Base-by-base conservation (phyloP, 148 eudicot species). In the Nepenthes mirabilis region DNA sequence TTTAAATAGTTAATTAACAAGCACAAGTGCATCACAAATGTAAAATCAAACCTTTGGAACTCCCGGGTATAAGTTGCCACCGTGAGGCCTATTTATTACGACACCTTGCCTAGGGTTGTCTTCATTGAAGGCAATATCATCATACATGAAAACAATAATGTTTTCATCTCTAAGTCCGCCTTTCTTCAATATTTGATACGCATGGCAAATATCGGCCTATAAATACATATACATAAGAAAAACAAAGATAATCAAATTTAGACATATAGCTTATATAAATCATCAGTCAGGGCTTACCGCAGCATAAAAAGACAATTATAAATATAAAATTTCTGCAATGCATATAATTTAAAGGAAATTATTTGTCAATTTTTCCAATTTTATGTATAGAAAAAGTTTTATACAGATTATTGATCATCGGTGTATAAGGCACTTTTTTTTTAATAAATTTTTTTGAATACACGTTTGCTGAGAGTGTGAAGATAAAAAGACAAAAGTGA, bases 131-230 rank as follows among this genome's bases (percentile, higher is more conserved):
- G 96, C 96, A 36, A 88, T 85, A 58, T 88, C 96, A 65, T 88
- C 81, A 45, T 80, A 80, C 85, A 80, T 80, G 55, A 80, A 74
- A n/a, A 80, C 86, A 12, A 82, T 14, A 2, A 82, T 82, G 34
- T 82, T 79, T 64, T 82, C 83, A 52, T 82, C 86, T 60, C 76
- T 76, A 59, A 82, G 79, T 50, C 86, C 86, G 14, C 83, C 83
- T 56, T 51, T 75, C 52, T 79, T 82, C n/a, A 82, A 60, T 50
- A 82, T 73, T 79, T 82, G 86, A 58, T 82, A 82, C 13, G 86
- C 83, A 43, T 82, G 86, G 47, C 81, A 82, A 23, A 82, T 79
- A 77, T 89, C 94, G 5, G 97, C 82, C 97, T 89, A 65, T 34
- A 66, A 45, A 49, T 6, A 33, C 5, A 52, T 49, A 59, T 11